Conservation (phyloP, 1,284 basidiomycete species). For the Cutaneotrichosporon cavernicola region DNA sequence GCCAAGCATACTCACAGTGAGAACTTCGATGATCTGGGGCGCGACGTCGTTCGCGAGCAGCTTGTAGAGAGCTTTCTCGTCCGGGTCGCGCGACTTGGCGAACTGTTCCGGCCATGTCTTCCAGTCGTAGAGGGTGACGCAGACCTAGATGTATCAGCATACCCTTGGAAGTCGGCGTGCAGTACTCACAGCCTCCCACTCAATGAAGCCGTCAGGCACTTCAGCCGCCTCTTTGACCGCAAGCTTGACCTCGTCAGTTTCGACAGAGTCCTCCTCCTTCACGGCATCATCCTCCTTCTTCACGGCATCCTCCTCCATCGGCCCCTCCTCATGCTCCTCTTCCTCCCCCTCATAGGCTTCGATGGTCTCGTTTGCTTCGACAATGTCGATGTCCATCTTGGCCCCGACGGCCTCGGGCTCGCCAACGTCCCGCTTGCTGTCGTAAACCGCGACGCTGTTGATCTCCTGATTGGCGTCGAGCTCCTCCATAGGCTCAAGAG, state of each 20-base stretch:
- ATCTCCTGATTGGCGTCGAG: not conserved
- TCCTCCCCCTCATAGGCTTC: constrained; percentile 14
- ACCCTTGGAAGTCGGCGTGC: too few relatives aligned
- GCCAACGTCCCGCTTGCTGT: constrained; percentile 9
- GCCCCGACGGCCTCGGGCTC: constrained; percentile 11
- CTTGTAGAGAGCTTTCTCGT: constrained; percentile 56
- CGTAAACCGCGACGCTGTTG: not conserved
- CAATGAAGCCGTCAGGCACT: constrained; percentile 49
- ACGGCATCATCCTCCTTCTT: too few relatives aligned
- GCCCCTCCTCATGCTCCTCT: constrained; percentile 14
- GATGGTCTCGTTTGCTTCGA: too few relatives aligned
- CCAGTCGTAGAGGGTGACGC: constrained; percentile 57
- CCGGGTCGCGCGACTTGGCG: constrained; percentile 54
- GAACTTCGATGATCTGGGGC: constrained; percentile 53
- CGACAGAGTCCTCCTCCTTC: constrained; percentile 8
- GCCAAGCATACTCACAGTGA: constrained; percentile 41
- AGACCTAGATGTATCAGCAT: constrained; percentile 46
- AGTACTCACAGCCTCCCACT: constrained; percentile 55
- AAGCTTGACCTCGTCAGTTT: constrained; percentile 41
- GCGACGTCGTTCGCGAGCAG: constrained; percentile 53
- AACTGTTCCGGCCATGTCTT: constrained; percentile 55
- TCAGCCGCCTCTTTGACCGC: constrained; percentile 43
- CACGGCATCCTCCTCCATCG: constrained; percentile 21
- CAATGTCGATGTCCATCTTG: constrained; percentile 14
- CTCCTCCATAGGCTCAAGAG: not conserved